Percentiles rank a stretch among this genome's conserved stretches.
These are phyloP conservation scores for Trichophyton rubrum DNA, from an alignment of 2,329 filamentous ascomycete genomes.

Conservation along the genomic window DNA sequence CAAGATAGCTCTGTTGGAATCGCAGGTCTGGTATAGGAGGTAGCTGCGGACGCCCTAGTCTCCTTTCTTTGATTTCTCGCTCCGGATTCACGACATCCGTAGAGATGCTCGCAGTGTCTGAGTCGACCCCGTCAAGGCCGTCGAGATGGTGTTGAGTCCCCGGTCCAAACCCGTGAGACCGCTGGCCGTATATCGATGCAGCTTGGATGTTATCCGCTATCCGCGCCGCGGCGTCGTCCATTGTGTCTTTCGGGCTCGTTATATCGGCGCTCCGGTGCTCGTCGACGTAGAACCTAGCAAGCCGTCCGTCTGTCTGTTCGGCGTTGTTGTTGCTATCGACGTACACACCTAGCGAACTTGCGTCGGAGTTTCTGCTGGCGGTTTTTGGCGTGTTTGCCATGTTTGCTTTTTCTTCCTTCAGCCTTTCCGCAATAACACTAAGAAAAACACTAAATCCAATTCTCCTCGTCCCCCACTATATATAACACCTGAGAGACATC, in stretches of 20 bases:
- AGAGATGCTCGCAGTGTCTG: slow-evolving; percentile 33
- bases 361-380: not conserved
- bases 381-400: not conserved
- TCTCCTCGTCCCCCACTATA: not conserved
- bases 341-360: not conserved
- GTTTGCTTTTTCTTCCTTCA: not conserved
- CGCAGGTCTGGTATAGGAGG: slow-evolving; percentile 69
- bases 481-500: not conserved
- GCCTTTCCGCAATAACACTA: not conserved
- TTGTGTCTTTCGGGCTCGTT: slow-evolving; percentile 19
- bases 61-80: slow-evolving; percentile 23
- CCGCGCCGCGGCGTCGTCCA: slow-evolving; percentile 51
- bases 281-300: not conserved
- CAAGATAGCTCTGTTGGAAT: slow-evolving; percentile 96
- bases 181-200: slow-evolving; percentile 55
- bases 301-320: not conserved
- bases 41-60: slow-evolving; percentile 38
- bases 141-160: slow-evolving; percentile 60
- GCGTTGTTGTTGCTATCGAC: not conserved
- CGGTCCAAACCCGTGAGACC: slow-evolving; percentile 47
- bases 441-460: too few species aligned
- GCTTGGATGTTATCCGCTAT: slow-evolving; percentile 70
- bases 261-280: not conserved
- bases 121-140: slow-evolving; percentile 46
- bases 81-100: slow-evolving; percentile 36